Conservation (phyloP, 2,329 filamentous ascomycete species). For the Capronia coronata region DNA sequence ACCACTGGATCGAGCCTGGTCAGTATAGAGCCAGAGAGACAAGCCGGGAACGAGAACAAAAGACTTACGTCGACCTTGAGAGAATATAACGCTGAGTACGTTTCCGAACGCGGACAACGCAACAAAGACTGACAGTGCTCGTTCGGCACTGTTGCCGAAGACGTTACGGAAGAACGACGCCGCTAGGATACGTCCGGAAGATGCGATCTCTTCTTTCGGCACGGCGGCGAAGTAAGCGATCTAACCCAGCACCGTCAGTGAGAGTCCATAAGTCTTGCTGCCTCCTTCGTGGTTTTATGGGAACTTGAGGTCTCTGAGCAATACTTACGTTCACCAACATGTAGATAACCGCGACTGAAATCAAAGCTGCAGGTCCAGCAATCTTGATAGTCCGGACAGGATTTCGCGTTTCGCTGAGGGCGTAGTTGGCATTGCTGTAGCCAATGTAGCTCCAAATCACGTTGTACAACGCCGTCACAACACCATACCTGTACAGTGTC, state of each 20-base stretch:
- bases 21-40: neutral
- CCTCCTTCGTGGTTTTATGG: too few relatives aligned
- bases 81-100: slow-evolving; percentile 52
- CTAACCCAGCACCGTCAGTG: neutral
- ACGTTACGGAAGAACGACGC: slow-evolving; percentile 54
- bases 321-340: slow-evolving; percentile 33
- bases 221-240: neutral
- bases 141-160: slow-evolving; percentile 41
- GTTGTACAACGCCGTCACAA: slow-evolving; percentile 2
- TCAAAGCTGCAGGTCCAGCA: neutral
- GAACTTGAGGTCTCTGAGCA: too few relatives aligned
- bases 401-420: neutral
- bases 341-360: neutral
- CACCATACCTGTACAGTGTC: slow-evolving; percentile 36
- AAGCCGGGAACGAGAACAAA: too few relatives aligned
- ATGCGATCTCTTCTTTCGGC: slow-evolving; percentile 49
- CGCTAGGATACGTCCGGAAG: slow-evolving; percentile 50
- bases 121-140: slow-evolving; percentile 42
- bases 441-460: neutral
- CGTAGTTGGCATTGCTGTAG: slow-evolving; percentile 1
- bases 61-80: slow-evolving; percentile 38
- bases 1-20: slow-evolving; percentile 36
- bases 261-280: too few relatives aligned
- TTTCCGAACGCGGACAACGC: slow-evolving; percentile 52
- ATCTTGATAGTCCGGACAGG: neutral